Base-by-base conservation (phyloP, 192 early-diverging fungal genomes). In the Borealophlyctis nickersoniae region DNA sequence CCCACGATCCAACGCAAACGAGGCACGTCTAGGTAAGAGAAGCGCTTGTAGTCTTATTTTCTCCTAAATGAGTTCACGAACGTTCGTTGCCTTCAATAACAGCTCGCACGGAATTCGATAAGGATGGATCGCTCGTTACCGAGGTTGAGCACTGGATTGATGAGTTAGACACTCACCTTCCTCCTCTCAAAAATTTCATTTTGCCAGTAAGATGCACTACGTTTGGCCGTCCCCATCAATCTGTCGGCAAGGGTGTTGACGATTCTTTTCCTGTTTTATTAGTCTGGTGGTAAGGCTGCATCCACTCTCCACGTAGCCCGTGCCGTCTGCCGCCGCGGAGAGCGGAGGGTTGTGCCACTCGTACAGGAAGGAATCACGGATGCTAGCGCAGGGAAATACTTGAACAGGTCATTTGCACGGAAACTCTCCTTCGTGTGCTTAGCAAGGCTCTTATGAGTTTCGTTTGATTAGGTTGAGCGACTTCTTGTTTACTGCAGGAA, bases 131-230 rank as follows among this genome's bases (percentile, higher is more conserved):
- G 24, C 80, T 87, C 49, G 80, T 82, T 13, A 50, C 34, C 3
- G 81, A 81, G 39, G 73, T 97, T 19, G 93, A 94, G 72, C 4
- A 54, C 3, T 97, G 92, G 93, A 94, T 95, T 35, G 95, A 97
- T 72, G 77, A 81, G 27, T 58, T 89, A 55, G 77, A 91, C 62
- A 72, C 55, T 31, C 67, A 75, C 32, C 81, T 94, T 66, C 91
- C 91, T 23, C 85, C 87, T 39, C 74, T 93, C 39, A 82, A 78
- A 19, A 87, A 88, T 49, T 96, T 96, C 63, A 96, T 96, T 49
- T 62, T 96, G 54, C 92, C 93, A 5, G 87, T 87, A 80, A 64
- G 72, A 45, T 45, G 7, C 39, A 45, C 19, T 7, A 45, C 39
- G 19, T 19, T 45, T 60, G 23, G 36, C 28, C 36, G 13, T 63